Base-by-base conservation (phyloP, 192 early-diverging fungal genomes). In the Podila minutissima region DNA sequence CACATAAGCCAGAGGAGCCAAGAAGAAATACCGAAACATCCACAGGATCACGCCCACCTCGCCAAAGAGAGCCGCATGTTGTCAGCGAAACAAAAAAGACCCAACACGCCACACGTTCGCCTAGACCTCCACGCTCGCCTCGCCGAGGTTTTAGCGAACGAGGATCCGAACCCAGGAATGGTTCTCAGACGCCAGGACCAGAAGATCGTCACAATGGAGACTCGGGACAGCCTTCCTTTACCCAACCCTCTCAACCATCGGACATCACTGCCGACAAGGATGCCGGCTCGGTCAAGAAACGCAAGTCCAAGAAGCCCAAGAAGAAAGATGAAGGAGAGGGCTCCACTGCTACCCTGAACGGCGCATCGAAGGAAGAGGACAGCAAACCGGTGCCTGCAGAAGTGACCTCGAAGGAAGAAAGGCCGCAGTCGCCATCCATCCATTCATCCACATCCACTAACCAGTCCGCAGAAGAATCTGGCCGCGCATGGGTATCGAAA, bases 121-220 rank as follows among this genome's bases (percentile, higher is more conserved):
- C 75, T 12, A 68, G 58, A 9, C 69, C 72, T 13, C 64, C 72
- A 24, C 64, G 72, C 3, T 74, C 74, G n/a, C 74, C 74, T 29
- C 74, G 67, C 26, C 74, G 74, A 12, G 74, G 74, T 38, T 76
- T 76, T n/a, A 61, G 62, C 10, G 75, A 71, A 22, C 63, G 69
- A 46, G 64, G 64, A 7, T 19, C 31, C 28, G 72, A 74, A 17
- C 7, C 72, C 13, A 74, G 48, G 48, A 59, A 32, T 19, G n/a
- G 2, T 10, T 13, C 57, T 35, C 29, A 11, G 51, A 55, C 65
- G 11, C 51, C 51, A 32, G 50, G 51, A 35, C 65, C 32, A 46
- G 41, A 48, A 49, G 49, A 1, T 20, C 26, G 59, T 0, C 13
- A 46, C 13, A 3, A 46, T 15, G 41, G 41, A 46, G 41, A 46